These are phyloP conservation scores for Penicillium odoratum DNA, from an alignment of 495 filamentous ascomycete genomes.

Conservation along the genomic window DNA sequence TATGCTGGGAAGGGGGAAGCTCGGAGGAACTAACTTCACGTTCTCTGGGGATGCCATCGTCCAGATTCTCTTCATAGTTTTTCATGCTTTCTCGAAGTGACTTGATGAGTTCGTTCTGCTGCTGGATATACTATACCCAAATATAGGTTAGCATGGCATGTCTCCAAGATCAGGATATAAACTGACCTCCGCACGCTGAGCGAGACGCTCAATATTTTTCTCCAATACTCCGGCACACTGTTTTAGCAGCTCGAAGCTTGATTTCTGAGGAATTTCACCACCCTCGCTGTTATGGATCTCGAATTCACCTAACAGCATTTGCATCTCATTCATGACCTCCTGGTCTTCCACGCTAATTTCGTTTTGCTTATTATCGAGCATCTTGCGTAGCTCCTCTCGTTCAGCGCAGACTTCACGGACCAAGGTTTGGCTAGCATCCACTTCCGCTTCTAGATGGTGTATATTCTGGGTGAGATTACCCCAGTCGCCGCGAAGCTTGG, in stretches of 20 bases:
- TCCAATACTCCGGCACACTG: slow-evolving; percentile 47
- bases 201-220: slow-evolving; percentile 47
- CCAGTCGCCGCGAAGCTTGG: slow-evolving; percentile 47
- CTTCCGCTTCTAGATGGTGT: slow-evolving; percentile 42
- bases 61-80: slow-evolving; percentile 46
- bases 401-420: slow-evolving; percentile 44
- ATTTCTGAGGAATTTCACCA: slow-evolving; percentile 36
- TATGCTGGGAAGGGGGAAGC: background rate
- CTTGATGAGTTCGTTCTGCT: slow-evolving; percentile 60
- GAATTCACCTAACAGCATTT: slow-evolving; percentile 44
- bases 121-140: slow-evolving; percentile 54
- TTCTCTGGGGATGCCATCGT: slow-evolving; percentile 48
- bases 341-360: slow-evolving; percentile 42
- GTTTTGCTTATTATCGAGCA: slow-evolving; percentile 42
- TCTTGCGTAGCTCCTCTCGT: slow-evolving; percentile 43
- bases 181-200: slow-evolving; percentile 51
- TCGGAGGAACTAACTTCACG: slow-evolving; percentile 42
- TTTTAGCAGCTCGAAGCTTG: slow-evolving; percentile 42
- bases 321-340: slow-evolving; percentile 46
- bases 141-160: slow-evolving; percentile 15
- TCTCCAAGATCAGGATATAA: background rate
- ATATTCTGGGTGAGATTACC: slow-evolving; percentile 41
- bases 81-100: slow-evolving; percentile 57
- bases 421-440: slow-evolving; percentile 40
- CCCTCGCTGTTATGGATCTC: slow-evolving; percentile 35